phyloP scores from a whole-genome alignment of 1,284 basidiomycete species.

The Bjerkandera adusta region DNA sequence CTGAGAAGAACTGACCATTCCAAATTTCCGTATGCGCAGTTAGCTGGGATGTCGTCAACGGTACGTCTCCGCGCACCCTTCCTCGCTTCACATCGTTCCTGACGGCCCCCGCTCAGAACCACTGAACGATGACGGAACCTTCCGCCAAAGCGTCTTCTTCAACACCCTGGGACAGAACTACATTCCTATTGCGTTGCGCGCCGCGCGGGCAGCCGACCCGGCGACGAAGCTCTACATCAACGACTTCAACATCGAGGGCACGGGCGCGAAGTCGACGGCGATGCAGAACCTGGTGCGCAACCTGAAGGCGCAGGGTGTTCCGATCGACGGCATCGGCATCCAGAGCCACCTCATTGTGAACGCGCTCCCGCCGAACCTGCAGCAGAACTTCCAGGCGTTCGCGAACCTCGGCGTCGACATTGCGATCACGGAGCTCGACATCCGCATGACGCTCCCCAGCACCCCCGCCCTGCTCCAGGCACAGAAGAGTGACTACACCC shows the following conservation, averaged over 20 bases:
- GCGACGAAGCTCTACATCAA: conserved; percentile 45
- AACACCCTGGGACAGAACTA: conserved; percentile 42
- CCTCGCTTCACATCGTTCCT: not conserved
- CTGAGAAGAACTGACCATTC: not conserved
- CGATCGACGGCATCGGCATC: conserved; percentile 49
- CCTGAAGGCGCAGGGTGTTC: conserved; percentile 39
- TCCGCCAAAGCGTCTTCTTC: conserved; percentile 45
- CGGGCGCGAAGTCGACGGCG: conserved; percentile 42
- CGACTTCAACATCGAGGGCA: conserved; percentile 45
- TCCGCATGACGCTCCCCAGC: conserved; percentile 49
- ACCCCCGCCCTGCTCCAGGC: conserved; percentile 44
- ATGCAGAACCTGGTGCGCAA: conserved; percentile 43
- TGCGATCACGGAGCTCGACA: conserved; percentile 55
- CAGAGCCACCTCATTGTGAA: conserved; percentile 53
- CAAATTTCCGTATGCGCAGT: conserved; percentile 4
- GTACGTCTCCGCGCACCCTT: conserved; percentile 16
- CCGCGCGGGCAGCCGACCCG: conserved; percentile 46
- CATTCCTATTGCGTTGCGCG: conserved; percentile 41
- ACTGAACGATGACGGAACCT: conserved; percentile 59
- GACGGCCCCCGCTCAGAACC: conserved; percentile 32
- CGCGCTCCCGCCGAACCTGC: conserved; percentile 37
- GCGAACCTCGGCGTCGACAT: conserved; percentile 51
- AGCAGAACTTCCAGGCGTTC: conserved; percentile 42
- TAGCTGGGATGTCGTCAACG: conserved; percentile 40
- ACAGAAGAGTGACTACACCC: conserved; percentile 48